A percentile compares a stretch with the other conserved stretches of the same genome.
These are phyloP conservation scores for Diplosphaera chodatii DNA, from an alignment of 139 green algal species.

Conservation along the genomic window DNA sequence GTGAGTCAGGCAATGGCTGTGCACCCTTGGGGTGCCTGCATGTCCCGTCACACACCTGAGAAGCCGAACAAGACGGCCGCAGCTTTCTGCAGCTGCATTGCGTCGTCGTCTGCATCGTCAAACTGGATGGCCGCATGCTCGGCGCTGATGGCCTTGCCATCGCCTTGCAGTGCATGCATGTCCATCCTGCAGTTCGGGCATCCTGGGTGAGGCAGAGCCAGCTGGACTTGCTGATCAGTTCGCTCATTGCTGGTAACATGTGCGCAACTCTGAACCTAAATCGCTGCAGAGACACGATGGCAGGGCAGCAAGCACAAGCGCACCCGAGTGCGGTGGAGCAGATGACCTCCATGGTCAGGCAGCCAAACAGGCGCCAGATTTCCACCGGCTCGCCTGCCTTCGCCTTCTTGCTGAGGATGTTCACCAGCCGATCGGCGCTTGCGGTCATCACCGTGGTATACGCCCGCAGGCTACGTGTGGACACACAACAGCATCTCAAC, in stretches of 20 bases:
- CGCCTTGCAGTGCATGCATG: background rate
- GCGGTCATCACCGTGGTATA: background rate
- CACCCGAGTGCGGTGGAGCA: background rate
- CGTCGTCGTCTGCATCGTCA: background rate
- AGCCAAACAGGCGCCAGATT: conserved; percentile 3
- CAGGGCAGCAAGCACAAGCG: no score
- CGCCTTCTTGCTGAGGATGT: background rate
- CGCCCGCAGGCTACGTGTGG: background rate
- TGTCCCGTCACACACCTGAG: no score
- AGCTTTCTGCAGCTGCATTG: background rate
- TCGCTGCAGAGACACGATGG: no score
- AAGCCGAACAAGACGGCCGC: background rate
- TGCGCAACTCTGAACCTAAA: no score
- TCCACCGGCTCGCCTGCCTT: background rate
- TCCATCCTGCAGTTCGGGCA: no score
- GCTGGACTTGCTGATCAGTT: no score
- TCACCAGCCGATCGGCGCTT: background rate
- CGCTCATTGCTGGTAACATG: no score
- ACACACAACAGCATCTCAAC: no score
- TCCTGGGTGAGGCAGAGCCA: no score
- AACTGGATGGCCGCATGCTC: background rate
- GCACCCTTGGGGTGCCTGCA: no score
- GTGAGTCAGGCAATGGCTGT: no score
- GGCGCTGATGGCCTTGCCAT: background rate
- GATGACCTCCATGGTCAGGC: conserved; percentile 4